phyloP scores from a whole-genome alignment of 1,284 basidiomycete species.

The Moesziomyces sp. region DNA sequence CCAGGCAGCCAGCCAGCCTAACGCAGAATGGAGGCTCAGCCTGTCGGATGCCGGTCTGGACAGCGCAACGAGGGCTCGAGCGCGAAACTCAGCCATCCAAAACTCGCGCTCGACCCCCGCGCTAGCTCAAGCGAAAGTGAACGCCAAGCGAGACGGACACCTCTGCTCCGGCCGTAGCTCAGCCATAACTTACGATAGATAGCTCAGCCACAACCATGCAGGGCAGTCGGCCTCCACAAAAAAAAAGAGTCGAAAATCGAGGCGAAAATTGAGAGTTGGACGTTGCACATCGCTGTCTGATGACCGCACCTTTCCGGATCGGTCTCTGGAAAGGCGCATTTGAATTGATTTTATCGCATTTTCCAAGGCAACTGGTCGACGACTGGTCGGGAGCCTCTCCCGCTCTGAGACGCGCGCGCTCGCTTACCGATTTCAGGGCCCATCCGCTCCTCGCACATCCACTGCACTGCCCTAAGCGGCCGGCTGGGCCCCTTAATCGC shows the following conservation, averaged over 20 bases:
- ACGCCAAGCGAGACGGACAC: constrained; percentile 21
- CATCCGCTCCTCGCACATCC: neutral
- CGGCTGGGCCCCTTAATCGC: neutral
- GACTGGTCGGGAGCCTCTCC: no score
- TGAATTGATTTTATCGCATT: neutral
- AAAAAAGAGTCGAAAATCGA: neutral
- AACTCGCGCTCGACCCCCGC: no score
- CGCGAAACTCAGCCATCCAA: no score
- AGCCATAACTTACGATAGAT: neutral
- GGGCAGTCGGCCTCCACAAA: constrained; percentile 15
- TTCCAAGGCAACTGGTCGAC: neutral
- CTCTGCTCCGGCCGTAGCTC: constrained; percentile 13
- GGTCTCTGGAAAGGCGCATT: constrained; percentile 4
- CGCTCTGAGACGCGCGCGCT: neutral
- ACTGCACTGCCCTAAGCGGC: no score
- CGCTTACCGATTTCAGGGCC: neutral
- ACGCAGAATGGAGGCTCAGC: neutral
- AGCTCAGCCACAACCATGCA: no score
- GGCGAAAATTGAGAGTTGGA: neutral
- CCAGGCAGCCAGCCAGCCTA: neutral
- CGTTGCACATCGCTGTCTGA: constrained; percentile 11
- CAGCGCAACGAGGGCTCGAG: no score
- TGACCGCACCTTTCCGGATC: constrained; percentile 41
- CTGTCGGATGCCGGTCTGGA: no score
- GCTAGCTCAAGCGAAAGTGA: neutral